These are phyloP conservation scores for Xanthoconium purpureum DNA, from an alignment of 768 basidiomycete species.

Conservation along the genomic window DNA sequence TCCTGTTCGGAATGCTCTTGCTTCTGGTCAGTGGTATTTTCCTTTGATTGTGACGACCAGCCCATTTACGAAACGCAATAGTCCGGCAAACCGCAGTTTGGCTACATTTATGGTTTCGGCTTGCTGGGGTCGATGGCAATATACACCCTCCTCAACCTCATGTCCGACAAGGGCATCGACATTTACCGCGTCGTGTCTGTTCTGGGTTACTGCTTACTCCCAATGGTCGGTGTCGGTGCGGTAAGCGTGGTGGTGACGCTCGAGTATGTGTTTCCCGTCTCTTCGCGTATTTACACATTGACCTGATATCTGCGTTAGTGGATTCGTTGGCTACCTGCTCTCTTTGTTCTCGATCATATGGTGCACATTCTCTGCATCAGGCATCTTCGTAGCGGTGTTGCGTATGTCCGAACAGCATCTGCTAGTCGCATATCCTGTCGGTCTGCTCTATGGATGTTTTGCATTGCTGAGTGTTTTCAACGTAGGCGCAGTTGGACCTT, in stretches of 20 bases:
- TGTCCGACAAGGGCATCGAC: conserved; percentile 94
- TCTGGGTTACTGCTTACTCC: conserved; percentile 92
- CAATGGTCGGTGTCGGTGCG: conserved; percentile 92
- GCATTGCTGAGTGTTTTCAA: conserved; percentile 91
- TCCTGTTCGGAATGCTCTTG: conserved; percentile 90
- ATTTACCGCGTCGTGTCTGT: conserved; percentile 94
- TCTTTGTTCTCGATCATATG: conserved; percentile 83
- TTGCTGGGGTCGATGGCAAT: conserved; percentile 91
- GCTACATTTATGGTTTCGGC: conserved; percentile 97
- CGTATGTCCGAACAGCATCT: conserved; percentile 94
- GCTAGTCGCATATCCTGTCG: conserved; percentile 95
- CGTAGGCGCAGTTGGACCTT: conserved; percentile 38
- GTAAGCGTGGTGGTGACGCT: conserved; percentile 83
- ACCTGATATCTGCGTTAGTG: conserved; percentile 42
- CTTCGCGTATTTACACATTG: background rate
- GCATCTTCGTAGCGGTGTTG: conserved; percentile 92
- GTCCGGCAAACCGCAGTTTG: conserved; percentile 99
- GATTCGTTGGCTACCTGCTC: conserved; percentile 79
- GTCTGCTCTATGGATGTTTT: conserved; percentile 91
- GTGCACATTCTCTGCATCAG: conserved; percentile 96
- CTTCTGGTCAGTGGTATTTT: conserved; percentile 67
- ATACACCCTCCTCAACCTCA: conserved; percentile 93
- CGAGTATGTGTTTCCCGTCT: conserved; percentile 58
- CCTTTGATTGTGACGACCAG: background rate
- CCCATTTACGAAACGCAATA: conserved; percentile 31